phyloP scores from a whole-genome alignment of 1,284 basidiomycete species.

The Polyporus tsugae region DNA sequence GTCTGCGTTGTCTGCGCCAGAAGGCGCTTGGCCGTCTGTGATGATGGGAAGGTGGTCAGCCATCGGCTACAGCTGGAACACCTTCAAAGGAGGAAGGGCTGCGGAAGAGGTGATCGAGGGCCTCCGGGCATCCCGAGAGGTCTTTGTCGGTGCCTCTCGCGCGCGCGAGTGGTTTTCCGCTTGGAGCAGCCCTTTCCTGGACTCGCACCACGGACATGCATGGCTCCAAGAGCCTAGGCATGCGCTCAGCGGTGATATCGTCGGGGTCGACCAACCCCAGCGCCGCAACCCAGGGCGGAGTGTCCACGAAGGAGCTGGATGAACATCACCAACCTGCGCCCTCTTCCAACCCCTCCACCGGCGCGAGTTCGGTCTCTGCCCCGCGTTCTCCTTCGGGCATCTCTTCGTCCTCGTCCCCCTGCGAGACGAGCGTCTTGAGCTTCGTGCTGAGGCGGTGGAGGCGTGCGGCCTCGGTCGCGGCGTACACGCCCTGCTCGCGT shows the following conservation, averaged over 20 bases:
- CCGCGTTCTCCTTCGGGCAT: constrained; percentile 32
- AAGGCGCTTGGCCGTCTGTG: constrained; percentile 42
- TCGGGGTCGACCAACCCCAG: constrained; percentile 64
- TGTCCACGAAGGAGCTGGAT: background rate
- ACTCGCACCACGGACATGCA: no score
- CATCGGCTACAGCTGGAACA: constrained; percentile 14
- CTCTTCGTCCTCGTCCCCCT: constrained; percentile 48
- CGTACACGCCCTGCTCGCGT: constrained; percentile 85
- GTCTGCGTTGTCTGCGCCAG: constrained; percentile 33
- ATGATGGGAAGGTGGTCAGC: constrained; percentile 43
- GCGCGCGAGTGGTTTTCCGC: background rate
- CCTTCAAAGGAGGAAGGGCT: constrained; percentile 17
- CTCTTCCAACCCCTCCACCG: constrained; percentile 41
- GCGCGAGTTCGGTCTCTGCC: constrained; percentile 27
- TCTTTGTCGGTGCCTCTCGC: background rate
- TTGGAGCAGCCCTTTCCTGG: background rate
- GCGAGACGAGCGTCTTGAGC: constrained; percentile 58
- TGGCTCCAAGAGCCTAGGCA: constrained; percentile 43
- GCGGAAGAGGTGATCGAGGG: constrained; percentile 37
- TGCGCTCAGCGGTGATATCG: constrained; percentile 58
- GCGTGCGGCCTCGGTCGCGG: constrained; percentile 86
- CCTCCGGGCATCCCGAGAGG: constrained; percentile 12
- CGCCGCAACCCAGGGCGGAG: constrained; percentile 53
- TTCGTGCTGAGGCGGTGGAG: constrained; percentile 80
- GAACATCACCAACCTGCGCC: constrained; percentile 65